These are phyloP conservation scores for Solanum aculeatissimum DNA, from an alignment of 305 asterid genomes.

Conservation along the genomic window DNA sequence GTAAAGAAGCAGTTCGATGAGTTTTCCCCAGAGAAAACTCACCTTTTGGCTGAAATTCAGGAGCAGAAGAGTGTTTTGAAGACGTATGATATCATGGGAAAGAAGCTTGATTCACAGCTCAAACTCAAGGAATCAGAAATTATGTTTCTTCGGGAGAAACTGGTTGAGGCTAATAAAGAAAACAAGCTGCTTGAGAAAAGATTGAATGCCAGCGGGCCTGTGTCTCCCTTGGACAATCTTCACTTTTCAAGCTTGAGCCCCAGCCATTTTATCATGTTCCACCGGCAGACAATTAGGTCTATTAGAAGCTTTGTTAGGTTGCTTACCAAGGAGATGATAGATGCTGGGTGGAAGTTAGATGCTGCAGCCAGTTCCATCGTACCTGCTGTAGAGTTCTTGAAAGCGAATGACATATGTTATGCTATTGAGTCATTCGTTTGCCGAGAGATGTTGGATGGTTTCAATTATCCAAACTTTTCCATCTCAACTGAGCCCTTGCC, in stretches of 20 bases:
- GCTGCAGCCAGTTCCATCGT: constrained; percentile 48
- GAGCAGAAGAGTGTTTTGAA: constrained; percentile 53
- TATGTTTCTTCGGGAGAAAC: constrained; percentile 55
- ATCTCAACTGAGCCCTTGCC: constrained; percentile 1
- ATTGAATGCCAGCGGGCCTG: constrained; percentile 39
- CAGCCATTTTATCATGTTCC: constrained; percentile 36
- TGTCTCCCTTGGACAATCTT: constrained; percentile 20
- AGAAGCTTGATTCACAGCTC: constrained; percentile 61
- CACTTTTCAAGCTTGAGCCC: constrained; percentile 32
- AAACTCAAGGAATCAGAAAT: constrained; percentile 78
- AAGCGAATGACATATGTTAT: constrained; percentile 36
- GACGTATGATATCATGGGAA: constrained; percentile 48
- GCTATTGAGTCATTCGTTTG: constrained; percentile 72
- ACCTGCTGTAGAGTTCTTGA: constrained; percentile 40
- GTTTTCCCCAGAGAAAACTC: constrained; percentile 38
- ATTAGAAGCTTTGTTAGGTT: constrained; percentile 46
- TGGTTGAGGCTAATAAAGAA: constrained; percentile 44
- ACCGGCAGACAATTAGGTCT: constrained; percentile 37
- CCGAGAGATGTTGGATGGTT: constrained; percentile 60
- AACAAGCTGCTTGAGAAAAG: constrained; percentile 46
- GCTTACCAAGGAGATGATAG: constrained; percentile 47
- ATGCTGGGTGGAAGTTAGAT: constrained; percentile 65
- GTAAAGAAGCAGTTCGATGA: constrained; percentile 41
- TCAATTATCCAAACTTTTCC: constrained; percentile 39
- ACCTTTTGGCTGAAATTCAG: constrained; percentile 41